Evolutionary conservation across 2,329 filamentous ascomycete species (phyloP).

Genomic region (Leptographium galeiforme): DNA sequence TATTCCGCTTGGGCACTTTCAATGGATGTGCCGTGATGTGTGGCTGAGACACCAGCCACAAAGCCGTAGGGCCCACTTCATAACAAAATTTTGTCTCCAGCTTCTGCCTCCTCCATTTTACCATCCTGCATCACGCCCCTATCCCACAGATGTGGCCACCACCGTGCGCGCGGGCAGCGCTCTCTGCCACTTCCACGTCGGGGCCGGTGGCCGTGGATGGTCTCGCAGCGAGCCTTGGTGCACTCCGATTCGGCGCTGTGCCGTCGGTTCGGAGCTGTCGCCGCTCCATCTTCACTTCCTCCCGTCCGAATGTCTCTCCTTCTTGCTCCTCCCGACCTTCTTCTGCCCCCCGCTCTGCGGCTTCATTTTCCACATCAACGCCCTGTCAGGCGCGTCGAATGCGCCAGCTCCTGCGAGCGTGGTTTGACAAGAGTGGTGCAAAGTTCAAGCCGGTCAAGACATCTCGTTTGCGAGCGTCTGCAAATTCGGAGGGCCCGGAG

Average conservation of each 20-base stretch:
- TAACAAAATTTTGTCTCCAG: not conserved
- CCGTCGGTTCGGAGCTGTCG: not conserved
- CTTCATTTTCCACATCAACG: not conserved
- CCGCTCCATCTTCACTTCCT: not conserved
- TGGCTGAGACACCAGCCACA: not conserved
- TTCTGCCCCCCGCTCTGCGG: not conserved
- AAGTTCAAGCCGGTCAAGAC: not conserved
- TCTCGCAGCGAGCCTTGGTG: not conserved
- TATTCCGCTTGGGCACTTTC: too few species aligned
- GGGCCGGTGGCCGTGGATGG: not conserved
- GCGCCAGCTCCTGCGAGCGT: constrained; percentile 1
- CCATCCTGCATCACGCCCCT: not conserved
- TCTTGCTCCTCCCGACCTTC: not conserved
- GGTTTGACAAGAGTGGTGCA: not conserved
- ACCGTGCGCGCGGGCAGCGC: constrained; percentile 1
- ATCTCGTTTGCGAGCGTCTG: not conserved
- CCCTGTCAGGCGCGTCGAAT: not conserved
- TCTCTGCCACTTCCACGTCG: not conserved
- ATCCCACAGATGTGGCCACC: constrained; percentile 7
- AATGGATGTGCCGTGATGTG: not conserved
- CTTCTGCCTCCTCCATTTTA: not conserved
- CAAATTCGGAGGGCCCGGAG: not conserved
- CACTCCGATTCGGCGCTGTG: not conserved
- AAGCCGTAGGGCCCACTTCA: not conserved
- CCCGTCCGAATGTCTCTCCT: not conserved